Conservation (phyloP, 1,139 yeast species). For the Zygoascus sp. region DNA sequence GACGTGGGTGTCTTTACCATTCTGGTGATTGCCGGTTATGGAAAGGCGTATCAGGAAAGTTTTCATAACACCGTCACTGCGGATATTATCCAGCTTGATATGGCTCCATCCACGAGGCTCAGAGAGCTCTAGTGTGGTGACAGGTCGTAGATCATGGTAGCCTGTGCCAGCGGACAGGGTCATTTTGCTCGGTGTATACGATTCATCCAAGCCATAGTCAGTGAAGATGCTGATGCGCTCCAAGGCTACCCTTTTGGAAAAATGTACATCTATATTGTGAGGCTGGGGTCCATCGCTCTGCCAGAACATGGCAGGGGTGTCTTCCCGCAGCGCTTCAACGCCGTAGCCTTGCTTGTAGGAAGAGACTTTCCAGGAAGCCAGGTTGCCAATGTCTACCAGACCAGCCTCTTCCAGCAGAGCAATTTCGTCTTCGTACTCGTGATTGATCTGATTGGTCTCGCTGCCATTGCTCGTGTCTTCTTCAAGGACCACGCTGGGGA, state of each 20-base stretch:
- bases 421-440: slow-evolving; percentile 5
- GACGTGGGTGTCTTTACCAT: slow-evolving; percentile 93
- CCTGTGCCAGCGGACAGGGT: slow-evolving; percentile 78
- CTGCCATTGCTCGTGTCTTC: slow-evolving; percentile 1
- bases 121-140: slow-evolving; percentile 57
- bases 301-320: slow-evolving; percentile 77
- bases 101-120: slow-evolving; percentile 89
- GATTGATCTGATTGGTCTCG: neutral
- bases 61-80: slow-evolving; percentile 54
- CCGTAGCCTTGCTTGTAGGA: slow-evolving; percentile 73
- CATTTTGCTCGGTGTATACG: slow-evolving; percentile 82
- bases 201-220: slow-evolving; percentile 69
- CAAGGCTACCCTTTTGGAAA: slow-evolving; percentile 70
- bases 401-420: slow-evolving; percentile 51
- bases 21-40: slow-evolving; percentile 83
- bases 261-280: slow-evolving; percentile 74
- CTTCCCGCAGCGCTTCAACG: slow-evolving; percentile 64
- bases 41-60: slow-evolving; percentile 67
- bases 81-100: slow-evolving; percentile 57
- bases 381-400: slow-evolving; percentile 65
- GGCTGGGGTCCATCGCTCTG: slow-evolving; percentile 97
- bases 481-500: slow-evolving; percentile 1
- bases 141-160: slow-evolving; percentile 75
- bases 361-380: slow-evolving; percentile 84
- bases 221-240: slow-evolving; percentile 68